Evolutionary conservation across 1,284 basidiomycete species (phyloP).

Genomic region (Pseudozyma sp.): DNA sequence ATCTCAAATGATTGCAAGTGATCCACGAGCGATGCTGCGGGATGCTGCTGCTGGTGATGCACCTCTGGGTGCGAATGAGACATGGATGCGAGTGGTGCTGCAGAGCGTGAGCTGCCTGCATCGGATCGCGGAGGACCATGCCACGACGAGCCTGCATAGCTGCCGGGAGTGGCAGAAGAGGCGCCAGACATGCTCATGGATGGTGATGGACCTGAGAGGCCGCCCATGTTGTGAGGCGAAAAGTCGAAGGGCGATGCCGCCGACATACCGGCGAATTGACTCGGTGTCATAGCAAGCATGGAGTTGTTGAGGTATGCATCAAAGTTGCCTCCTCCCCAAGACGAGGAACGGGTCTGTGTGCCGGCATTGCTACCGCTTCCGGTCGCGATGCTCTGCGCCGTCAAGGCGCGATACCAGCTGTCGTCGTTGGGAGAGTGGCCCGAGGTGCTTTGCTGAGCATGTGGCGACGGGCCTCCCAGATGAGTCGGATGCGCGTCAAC

Average conservation of each 20-base stretch:
- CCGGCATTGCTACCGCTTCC: slow-evolving; percentile 3
- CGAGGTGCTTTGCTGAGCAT: slow-evolving; percentile 5
- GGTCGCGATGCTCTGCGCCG: slow-evolving; percentile 25
- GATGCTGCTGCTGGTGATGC: slow-evolving; percentile 2
- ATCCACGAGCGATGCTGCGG: slow-evolving; percentile 11
- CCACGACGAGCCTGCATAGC: slow-evolving; percentile 40
- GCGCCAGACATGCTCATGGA: slow-evolving; percentile 26
- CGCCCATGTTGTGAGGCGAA: slow-evolving; percentile 25
- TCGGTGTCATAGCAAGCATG: slow-evolving; percentile 43
- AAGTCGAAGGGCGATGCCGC: slow-evolving; percentile 35
- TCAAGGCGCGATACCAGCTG: slow-evolving; percentile 33
- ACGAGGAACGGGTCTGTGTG: slow-evolving; percentile 35
- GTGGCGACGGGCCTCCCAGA: slow-evolving; percentile 10
- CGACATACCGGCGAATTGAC: slow-evolving; percentile 24
- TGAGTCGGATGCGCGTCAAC: slow-evolving; percentile 10
- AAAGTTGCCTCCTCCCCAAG: slow-evolving; percentile 36
- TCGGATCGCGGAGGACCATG: slow-evolving; percentile 20
- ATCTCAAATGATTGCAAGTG: slow-evolving; percentile 25
- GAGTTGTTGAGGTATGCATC: slow-evolving; percentile 39
- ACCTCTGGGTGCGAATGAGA: slow-evolving; percentile 6
- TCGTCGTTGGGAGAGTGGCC: slow-evolving; percentile 22
- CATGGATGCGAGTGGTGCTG: slow-evolving; percentile 15
- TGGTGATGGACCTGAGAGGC: slow-evolving; percentile 21
- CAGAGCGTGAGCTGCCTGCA: slow-evolving; percentile 24
- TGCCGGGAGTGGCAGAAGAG: slow-evolving; percentile 30